A percentile compares a stretch with the other conserved stretches of the same genome.
These are phyloP conservation scores for Pythium sp. DNA, from an alignment of 352 stramenopile genomes.

Conservation along the genomic window DNA sequence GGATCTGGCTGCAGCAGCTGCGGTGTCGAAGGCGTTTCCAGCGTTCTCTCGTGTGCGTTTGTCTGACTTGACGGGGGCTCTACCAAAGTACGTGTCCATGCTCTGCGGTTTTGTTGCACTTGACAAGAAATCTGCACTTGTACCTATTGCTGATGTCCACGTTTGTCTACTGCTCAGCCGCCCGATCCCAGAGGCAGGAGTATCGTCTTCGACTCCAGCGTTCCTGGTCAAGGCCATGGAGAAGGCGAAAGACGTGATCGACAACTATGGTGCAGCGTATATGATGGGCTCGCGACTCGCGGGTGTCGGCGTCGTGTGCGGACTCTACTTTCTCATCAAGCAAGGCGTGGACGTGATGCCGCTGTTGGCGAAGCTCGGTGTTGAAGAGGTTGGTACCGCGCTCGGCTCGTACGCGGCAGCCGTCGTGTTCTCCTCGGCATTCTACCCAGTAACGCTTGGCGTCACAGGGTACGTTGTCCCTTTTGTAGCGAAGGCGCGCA, in stretches of 20 bases:
- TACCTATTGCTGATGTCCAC: not conserved
- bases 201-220: conserved; percentile 22
- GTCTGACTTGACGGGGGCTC: conserved; percentile 52
- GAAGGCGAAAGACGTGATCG: conserved; percentile 68
- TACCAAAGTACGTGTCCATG: conserved; percentile 45
- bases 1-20: conserved; percentile 63
- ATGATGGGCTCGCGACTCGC: conserved; percentile 86
- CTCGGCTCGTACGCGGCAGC: conserved; percentile 74
- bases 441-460: conserved; percentile 81
- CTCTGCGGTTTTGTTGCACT: conserved; percentile 1
- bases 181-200: conserved; percentile 14
- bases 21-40: conserved; percentile 69
- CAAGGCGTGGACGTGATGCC: conserved; percentile 83
- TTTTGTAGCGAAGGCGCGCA: conserved; percentile 58
- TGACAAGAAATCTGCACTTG: not conserved
- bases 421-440: conserved; percentile 71
- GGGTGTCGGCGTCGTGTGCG: conserved; percentile 70
- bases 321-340: conserved; percentile 74
- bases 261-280: conserved; percentile 87
- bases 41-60: conserved; percentile 69
- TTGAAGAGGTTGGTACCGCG: conserved; percentile 68
- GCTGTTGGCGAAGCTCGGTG: conserved; percentile 61
- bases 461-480: conserved; percentile 75
- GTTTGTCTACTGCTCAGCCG: conserved; percentile 15
- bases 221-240: conserved; percentile 64